Evolutionary conservation across 371 early-diverging fungal genomes (phyloP).

Genomic region (Mortierella sp.): DNA sequence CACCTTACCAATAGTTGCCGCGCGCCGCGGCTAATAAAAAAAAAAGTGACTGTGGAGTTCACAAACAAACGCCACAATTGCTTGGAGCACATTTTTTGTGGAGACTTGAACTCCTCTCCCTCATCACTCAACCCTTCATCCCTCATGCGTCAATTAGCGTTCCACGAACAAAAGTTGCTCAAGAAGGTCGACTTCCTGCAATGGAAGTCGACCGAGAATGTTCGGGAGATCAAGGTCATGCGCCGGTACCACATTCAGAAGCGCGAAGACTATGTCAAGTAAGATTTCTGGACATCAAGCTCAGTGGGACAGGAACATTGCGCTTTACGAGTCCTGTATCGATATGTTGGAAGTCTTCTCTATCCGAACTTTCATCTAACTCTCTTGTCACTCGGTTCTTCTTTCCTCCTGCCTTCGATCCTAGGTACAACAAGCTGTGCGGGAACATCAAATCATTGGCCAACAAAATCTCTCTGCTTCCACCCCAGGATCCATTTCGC

Average conservation of each 20-base stretch:
- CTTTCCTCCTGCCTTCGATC: too few species aligned
- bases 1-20: too few species aligned
- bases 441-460: constrained; percentile 91
- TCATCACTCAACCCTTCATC: not conserved
- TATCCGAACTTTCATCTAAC: too few species aligned
- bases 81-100: not conserved
- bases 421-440: constrained; percentile 90
- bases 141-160: constrained; percentile 82
- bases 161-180: constrained; percentile 98
- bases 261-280: constrained; percentile 97
- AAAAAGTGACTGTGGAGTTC: too few species aligned
- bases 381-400: too few species aligned
- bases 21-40: too few species aligned
- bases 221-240: constrained; percentile 93
- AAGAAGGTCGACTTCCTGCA: constrained; percentile 98
- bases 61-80: too few species aligned
- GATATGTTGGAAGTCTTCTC: too few species aligned
- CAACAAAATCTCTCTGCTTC: constrained; percentile 89
- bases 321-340: too few species aligned
- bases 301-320: too few species aligned
- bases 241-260: constrained; percentile 92
- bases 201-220: constrained; percentile 94
- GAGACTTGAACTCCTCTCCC: not conserved
- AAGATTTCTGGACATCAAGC: constrained; percentile 43
- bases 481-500: constrained; percentile 91